Evolutionary conservation across 2,329 filamentous ascomycete species (phyloP).

Genomic region (Dothistroma pini): DNA sequence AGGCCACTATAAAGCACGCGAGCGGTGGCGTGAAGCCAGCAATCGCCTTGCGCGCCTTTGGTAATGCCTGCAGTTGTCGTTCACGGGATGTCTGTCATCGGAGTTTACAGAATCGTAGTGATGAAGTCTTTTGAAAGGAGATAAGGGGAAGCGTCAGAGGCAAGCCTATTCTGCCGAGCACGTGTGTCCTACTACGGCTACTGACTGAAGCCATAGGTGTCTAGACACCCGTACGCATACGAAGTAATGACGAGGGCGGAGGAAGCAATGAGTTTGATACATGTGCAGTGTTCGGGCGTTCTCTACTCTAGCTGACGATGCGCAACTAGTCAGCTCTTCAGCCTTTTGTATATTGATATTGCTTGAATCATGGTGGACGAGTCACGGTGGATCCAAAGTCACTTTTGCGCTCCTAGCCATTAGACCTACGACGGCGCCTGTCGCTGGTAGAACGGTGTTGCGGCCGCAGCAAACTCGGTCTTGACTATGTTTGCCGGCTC

Average conservation of each 20-base stretch:
- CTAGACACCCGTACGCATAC: background rate
- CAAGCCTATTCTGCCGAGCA: background rate
- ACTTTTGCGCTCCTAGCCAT: too few species aligned
- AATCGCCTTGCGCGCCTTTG: background rate
- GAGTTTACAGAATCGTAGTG: background rate
- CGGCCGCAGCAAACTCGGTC: background rate
- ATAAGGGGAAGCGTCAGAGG: background rate
- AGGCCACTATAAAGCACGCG: background rate
- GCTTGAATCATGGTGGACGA: too few species aligned
- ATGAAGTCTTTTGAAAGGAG: background rate
- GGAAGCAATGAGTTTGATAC: background rate
- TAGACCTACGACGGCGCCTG: too few species aligned
- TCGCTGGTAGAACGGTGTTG: background rate
- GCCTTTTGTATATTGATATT: too few species aligned
- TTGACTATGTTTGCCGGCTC: background rate
- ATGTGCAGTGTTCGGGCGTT: background rate
- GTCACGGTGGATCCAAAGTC: too few species aligned
- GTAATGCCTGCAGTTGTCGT: background rate
- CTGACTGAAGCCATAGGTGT: background rate
- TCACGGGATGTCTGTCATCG: background rate
- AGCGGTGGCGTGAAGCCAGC: background rate
- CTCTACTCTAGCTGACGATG: background rate
- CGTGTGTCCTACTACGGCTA: background rate
- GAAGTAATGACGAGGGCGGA: background rate
- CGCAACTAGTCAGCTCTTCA: background rate